phyloP scores from a whole-genome alignment of 129 eudicot genomes.

The Helianthus annuus region HanXRQr2.0-SUNRISE NC_035438.2:13750961-13751460 shows the following conservation, averaged over 20 bases:
- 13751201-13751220: neutral
- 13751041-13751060: too few species aligned
- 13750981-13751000: too few species aligned
- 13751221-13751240: neutral
- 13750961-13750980: too few species aligned
- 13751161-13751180: too few species aligned
- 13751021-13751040: too few species aligned
- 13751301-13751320: conserved; percentile 85
- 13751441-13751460: conserved; percentile 16
- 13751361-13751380: conserved; percentile 20
- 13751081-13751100: too few species aligned
- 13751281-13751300: conserved; percentile 74
- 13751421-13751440: neutral
- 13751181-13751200: too few species aligned
- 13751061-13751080: too few species aligned
- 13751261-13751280: conserved; percentile 58
- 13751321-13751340: conserved; percentile 79
- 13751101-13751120: too few species aligned
- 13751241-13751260: conserved; percentile 56
- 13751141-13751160: too few species aligned
- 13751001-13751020: too few species aligned
- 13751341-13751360: conserved; percentile 55
- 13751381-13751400: conserved; percentile 18
- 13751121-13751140: too few species aligned
- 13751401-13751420: conserved; percentile 19